A percentile compares a stretch with the other conserved stretches of the same genome.
These are phyloP conservation scores for Escovopsis sp. DNA, from an alignment of 2,329 filamentous ascomycete genomes.

Conservation along the genomic window DNA sequence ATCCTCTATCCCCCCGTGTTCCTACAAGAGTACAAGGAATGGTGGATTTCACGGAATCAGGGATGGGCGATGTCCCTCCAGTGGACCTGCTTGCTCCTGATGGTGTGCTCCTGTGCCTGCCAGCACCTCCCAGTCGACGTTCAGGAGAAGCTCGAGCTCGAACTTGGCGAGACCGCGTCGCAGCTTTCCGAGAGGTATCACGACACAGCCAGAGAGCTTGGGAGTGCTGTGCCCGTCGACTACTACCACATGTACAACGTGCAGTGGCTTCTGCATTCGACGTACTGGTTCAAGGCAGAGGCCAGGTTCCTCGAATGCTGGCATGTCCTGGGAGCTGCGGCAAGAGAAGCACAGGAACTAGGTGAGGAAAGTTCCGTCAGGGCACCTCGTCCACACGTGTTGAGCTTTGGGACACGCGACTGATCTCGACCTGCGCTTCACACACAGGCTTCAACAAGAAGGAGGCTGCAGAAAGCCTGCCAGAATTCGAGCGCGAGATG, in stretches of 20 bases:
- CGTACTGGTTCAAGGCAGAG: slow-evolving; percentile 20
- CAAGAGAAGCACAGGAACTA: slow-evolving; percentile 16
- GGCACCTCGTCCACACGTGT: too few species aligned
- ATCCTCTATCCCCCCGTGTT: slow-evolving; percentile 17
- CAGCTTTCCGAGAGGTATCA: slow-evolving; percentile 13
- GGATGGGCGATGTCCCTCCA: slow-evolving; percentile 12
- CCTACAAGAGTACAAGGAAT: slow-evolving; percentile 14
- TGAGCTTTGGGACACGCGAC: too few species aligned
- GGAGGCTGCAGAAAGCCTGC: slow-evolving; percentile 6
- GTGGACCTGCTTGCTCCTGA: slow-evolving; percentile 15
- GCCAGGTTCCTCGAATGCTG: slow-evolving; percentile 16
- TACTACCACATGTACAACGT: slow-evolving; percentile 15
- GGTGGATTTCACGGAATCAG: slow-evolving; percentile 13
- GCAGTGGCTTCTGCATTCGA: slow-evolving; percentile 15
- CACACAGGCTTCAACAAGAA: slow-evolving; percentile 14
- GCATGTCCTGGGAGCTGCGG: slow-evolving; percentile 17
- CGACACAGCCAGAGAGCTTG: slow-evolving; percentile 11
- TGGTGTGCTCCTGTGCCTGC: slow-evolving; percentile 14
- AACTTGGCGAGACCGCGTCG: slow-evolving; percentile 9
- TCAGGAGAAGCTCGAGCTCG: slow-evolving; percentile 9
- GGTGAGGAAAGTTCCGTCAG: slow-evolving; percentile 8
- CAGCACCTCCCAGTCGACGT: slow-evolving; percentile 13
- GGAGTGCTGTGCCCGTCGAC: slow-evolving; percentile 12
- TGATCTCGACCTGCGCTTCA: too few species aligned
- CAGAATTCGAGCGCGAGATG: slow-evolving; percentile 18